Conservation (phyloP, 169 alveolate genomes). For the Plasmodium berghei region DNA sequence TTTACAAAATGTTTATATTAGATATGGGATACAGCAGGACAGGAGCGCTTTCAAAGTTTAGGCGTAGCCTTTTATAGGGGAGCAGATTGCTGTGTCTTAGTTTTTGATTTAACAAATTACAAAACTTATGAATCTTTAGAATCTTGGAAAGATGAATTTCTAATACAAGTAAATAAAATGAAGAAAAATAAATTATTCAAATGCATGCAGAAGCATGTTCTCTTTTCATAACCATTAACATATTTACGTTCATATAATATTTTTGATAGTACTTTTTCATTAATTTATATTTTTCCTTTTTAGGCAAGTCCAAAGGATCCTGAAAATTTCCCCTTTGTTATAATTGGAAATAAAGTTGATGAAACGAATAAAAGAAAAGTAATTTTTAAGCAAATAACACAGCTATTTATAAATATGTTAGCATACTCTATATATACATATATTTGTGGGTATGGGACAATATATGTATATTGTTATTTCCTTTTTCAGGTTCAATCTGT, state of each 20-base stretch:
- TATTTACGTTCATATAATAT: neutral
- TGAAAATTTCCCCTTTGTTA: slow-evolving; percentile 96
- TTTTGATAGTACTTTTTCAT: neutral
- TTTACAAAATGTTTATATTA: slow-evolving; percentile 33
- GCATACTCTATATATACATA: neutral
- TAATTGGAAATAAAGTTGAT: slow-evolving; percentile 97
- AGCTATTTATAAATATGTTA: neutral
- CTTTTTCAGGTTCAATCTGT: slow-evolving; percentile 86
- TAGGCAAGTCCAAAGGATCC: slow-evolving; percentile 95
- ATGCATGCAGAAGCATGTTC: neutral
- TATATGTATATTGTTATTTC: neutral
- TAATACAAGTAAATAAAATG: slow-evolving; percentile 88
- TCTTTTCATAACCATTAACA: neutral
- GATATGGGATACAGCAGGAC: slow-evolving; percentile 99
- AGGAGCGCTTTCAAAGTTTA: slow-evolving; percentile 98
- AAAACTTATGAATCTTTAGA: slow-evolving; percentile 95
- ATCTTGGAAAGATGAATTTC: slow-evolving; percentile 98
- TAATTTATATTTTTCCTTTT: slow-evolving; percentile 2
- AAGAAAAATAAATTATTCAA: neutral
- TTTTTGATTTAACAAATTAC: slow-evolving; percentile 93
- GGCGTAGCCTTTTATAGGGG: slow-evolving; percentile 99
- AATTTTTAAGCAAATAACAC: neutral
- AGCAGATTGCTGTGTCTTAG: slow-evolving; percentile 99
- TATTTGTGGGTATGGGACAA: slow-evolving; percentile 3
- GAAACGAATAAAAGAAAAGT: slow-evolving; percentile 93